Base-by-base conservation (phyloP, 345 rosid species). In the Euphorbia pulcherrima region DNA sequence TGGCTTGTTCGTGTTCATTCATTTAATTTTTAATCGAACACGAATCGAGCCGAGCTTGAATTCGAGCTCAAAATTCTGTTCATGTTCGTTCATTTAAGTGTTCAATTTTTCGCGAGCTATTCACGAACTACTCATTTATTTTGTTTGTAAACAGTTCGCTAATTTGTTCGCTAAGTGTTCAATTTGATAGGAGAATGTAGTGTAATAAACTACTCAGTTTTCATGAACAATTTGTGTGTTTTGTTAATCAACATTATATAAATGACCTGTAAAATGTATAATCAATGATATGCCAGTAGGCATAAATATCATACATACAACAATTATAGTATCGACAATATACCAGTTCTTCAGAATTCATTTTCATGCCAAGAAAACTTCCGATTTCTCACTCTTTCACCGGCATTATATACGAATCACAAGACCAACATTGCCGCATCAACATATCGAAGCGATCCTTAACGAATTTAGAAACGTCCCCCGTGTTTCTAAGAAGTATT, bases 391-490 rank as follows among this genome's bases (percentile, higher is more conserved):
- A 2, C 23, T 18, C 41, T 41, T 57, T 63, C n/a, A 0, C 51
- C 50, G 3, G 16, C 1, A 12, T 23, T 27, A 29, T 33, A 41
- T 51, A 64, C 17, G 53, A 75, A 27, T 24, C 46, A 18, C 60
- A 20, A 35, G 57, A 26, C 18, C 41, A 55, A 0, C 30, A 33
- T 55, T 37, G 53, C 58, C 18, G 39, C 29, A 14, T 68, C 72
- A 74, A 52, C 14, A 33, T 21, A 82, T 64, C 64, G 46, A 60
- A 55, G 77, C 4, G 68, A 70, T 51, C 69, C 81, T 47, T 12
- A 53, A 72, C 5, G 75, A 71, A 70, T 48, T 69, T 40, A 51
- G 60, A 69, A 7, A 61, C 46, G 18, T 74, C 68, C 77, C 74
- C 30, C 71, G 40, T 27, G 57, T 71, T 40, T 74, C 79, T 40